Percentiles rank a stretch among this genome's conserved stretches.
These are phyloP conservation scores for Corymbia maculata DNA, from an alignment of 345 rosid species.

Conservation along the genomic window DNA sequence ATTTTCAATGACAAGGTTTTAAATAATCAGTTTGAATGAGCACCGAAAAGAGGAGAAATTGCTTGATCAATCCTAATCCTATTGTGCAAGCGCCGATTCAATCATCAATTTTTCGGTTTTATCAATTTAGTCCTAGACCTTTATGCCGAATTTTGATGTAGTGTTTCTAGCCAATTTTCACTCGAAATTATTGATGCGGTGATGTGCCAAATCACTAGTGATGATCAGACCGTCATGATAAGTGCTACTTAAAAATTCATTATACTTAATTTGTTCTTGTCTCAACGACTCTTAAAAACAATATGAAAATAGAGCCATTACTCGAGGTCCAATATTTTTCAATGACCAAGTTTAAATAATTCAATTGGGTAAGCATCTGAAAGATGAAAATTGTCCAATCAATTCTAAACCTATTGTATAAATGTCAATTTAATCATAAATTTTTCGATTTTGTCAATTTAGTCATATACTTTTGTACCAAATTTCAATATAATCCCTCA, in stretches of 20 bases:
- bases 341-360: not conserved
- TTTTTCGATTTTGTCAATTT: too few species aligned
- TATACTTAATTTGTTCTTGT: not conserved
- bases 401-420: not conserved
- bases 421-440: not conserved
- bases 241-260: too few species aligned
- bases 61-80: not conserved
- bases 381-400: not conserved
- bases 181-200: accelerated
- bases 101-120: too few species aligned
- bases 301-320: not conserved
- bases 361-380: not conserved
- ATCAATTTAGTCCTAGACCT: not conserved
- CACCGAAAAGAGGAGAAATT: too few species aligned
- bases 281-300: not conserved
- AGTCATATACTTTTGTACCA: accelerated
- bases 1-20: not conserved
- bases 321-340: not conserved
- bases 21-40: not conserved
- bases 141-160: too few species aligned
- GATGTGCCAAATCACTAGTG: accelerated
- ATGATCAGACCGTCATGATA: too few species aligned
- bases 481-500: not conserved
- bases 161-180: accelerated
- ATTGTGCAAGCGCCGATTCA: not conserved